Evolutionary conservation across 2,329 filamentous ascomycete species (phyloP).

Genomic region (Thielaviopsis musarum): DNA sequence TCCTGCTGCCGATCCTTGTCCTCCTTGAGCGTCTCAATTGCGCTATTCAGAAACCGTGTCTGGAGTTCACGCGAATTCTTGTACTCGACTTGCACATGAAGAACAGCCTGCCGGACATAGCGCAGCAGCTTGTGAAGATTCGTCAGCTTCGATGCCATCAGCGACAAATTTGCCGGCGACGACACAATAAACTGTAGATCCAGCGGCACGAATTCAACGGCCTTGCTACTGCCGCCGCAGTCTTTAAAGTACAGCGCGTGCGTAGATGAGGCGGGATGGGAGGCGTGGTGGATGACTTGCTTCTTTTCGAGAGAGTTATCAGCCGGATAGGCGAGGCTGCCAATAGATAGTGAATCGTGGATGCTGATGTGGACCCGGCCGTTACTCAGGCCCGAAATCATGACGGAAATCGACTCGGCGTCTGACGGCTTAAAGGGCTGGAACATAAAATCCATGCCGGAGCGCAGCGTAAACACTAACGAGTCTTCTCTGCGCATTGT

Average conservation of each 20-base stretch:
- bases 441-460: slow-evolving; percentile 54
- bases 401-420: slow-evolving; percentile 60
- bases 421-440: slow-evolving; percentile 44
- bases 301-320: slow-evolving; percentile 14
- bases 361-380: slow-evolving; percentile 63
- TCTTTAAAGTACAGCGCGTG: slow-evolving; percentile 51
- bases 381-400: slow-evolving; percentile 56
- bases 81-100: slow-evolving; percentile 68
- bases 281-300: slow-evolving; percentile 43
- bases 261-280: slow-evolving; percentile 57
- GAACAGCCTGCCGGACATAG: slow-evolving; percentile 67
- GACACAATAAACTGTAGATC: slow-evolving; percentile 71
- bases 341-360: slow-evolving; percentile 72
- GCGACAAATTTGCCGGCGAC: slow-evolving; percentile 62
- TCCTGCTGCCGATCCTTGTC: slow-evolving; percentile 45
- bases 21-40: slow-evolving; percentile 48
- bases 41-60: slow-evolving; percentile 43
- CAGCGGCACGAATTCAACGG: slow-evolving; percentile 52
- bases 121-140: slow-evolving; percentile 72
- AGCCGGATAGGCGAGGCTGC: slow-evolving; percentile 38
- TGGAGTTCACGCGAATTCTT: slow-evolving; percentile 68
- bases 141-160: slow-evolving; percentile 74
- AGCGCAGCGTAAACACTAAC: slow-evolving; percentile 50
- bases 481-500: slow-evolving; percentile 28
- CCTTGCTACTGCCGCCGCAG: slow-evolving; percentile 17